Percentiles rank a stretch among this genome's conserved stretches.
These are phyloP conservation scores for Mycosphaerella arachidis DNA, from an alignment of 2,329 filamentous ascomycete species.

Conservation along the genomic window DNA sequence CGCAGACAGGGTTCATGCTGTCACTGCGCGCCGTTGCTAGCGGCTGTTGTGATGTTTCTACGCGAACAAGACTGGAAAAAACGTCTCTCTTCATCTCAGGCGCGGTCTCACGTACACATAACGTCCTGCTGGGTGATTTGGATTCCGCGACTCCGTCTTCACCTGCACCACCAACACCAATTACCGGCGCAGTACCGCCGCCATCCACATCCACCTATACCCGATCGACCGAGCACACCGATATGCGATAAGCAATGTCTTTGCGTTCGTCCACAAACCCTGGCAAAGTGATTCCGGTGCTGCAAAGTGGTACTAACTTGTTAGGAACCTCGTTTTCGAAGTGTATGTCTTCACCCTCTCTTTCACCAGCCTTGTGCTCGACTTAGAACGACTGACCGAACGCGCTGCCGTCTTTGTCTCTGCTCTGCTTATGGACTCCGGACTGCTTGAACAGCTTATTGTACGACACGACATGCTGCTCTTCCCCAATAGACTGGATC, in stretches of 20 bases:
- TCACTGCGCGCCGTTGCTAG: not conserved
- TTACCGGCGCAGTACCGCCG: not conserved
- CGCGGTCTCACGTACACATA: not conserved
- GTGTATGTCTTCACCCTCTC: constrained; percentile 2
- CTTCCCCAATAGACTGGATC: not conserved
- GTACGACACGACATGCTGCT: not conserved
- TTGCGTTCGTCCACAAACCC: not conserved
- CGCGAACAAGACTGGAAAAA: not conserved
- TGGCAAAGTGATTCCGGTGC: not conserved
- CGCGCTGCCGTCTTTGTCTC: not conserved
- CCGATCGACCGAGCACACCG: not conserved
- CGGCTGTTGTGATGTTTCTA: not conserved
- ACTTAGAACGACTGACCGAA: not conserved
- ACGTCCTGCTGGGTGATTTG: not conserved
- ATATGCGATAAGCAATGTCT: not conserved
- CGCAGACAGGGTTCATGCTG: not conserved
- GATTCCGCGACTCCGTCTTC: not conserved
- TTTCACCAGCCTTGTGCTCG: not conserved
- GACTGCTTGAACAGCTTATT: not conserved
- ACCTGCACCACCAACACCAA: not conserved
- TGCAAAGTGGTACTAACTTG: constrained; percentile 3
- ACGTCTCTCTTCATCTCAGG: not conserved
- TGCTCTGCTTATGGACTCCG: not conserved
- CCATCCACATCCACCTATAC: not conserved
- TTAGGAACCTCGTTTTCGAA: not conserved